Evolutionary conservation across 202 grass and related monocot species (phyloP), one percentile per base, ranked within the genome.

Genomic region (Setaria italica): DNA sequence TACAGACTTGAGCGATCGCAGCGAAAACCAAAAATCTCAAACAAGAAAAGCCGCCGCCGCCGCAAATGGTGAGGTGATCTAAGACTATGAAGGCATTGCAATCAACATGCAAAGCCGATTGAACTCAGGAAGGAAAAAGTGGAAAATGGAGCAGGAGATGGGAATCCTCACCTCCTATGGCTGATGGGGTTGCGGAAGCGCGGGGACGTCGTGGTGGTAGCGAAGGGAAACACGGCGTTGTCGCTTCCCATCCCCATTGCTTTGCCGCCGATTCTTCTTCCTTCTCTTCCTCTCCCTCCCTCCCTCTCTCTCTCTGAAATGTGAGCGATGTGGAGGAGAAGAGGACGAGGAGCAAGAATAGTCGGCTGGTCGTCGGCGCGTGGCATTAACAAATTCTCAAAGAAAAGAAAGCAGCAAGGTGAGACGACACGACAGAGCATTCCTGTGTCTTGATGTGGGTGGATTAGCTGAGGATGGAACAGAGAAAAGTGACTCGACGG

Each of bases 111-210:
- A 30, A 33, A 47, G 37, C 2, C 50, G 16, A 54, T 37, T 12
- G 50, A 75, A 56, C 72, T n/a, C 33, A 21, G 33, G 63, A 20
- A 16, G 19, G 11, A 39, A 7, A 45, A 64, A 98, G 86, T 25
- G 58, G 4, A 35, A 53, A 79, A 20, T 29, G 29, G 71, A 53
- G 3, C 84, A 93, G 95, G 6, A 93, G 89, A 0, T 4, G 49
- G 59, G 73, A 58, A 67, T n/a, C 41, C 43, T 87, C 73, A 95
- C 95, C 92, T 97, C 62, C 95, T 93, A 43, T 89, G 91, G 35
- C 87, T 92, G 79, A 95, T 91, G 37, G 95, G 87, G 25, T 86
- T 93, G 73, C 92, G 76, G 86, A 95, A 84, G 48, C 91, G 95
- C 77, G 92, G 95, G 58, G 95, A 95, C 46, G 86, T 85, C 15